These are phyloP conservation scores for Carex littledalei DNA, from an alignment of 176 grass and related monocot genomes.

Conservation along the genomic window DNA sequence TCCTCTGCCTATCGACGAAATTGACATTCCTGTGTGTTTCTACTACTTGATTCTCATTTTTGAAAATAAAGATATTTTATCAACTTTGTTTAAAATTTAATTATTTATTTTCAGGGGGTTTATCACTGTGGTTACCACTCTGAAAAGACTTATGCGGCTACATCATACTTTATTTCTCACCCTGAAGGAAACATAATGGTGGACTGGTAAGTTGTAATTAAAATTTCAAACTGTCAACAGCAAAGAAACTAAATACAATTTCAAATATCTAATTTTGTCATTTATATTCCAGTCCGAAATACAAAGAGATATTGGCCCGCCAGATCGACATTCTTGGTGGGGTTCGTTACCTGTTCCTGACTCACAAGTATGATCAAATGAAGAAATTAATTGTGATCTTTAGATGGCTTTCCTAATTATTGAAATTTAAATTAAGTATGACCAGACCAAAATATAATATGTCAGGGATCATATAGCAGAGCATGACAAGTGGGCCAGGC, in stretches of 20 bases:
- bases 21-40: constrained; percentile 39
- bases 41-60: not conserved
- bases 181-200: constrained; percentile 82
- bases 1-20: constrained; percentile 54
- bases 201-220: constrained; percentile 47
- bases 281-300: constrained; percentile 54
- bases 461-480: constrained; percentile 75
- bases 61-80: not conserved
- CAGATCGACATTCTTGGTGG: constrained; percentile 71
- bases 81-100: not conserved
- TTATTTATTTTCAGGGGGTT: constrained; percentile 47
- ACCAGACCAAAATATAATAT: not conserved
- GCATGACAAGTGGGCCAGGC: constrained; percentile 70
- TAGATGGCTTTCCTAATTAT: not conserved
- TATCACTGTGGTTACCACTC: constrained; percentile 86
- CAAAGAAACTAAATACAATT: not conserved
- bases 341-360: constrained; percentile 75
- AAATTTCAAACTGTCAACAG: not conserved
- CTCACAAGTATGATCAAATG: constrained; percentile 54
- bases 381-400: constrained; percentile 17
- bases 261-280: constrained; percentile 2
- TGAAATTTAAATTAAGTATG: not conserved
- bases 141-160: constrained; percentile 54
- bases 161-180: constrained; percentile 71
- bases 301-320: constrained; percentile 37